phyloP scores from a whole-genome alignment of 306 rosid genomes.

The Ormosia semicastrata region DNA sequence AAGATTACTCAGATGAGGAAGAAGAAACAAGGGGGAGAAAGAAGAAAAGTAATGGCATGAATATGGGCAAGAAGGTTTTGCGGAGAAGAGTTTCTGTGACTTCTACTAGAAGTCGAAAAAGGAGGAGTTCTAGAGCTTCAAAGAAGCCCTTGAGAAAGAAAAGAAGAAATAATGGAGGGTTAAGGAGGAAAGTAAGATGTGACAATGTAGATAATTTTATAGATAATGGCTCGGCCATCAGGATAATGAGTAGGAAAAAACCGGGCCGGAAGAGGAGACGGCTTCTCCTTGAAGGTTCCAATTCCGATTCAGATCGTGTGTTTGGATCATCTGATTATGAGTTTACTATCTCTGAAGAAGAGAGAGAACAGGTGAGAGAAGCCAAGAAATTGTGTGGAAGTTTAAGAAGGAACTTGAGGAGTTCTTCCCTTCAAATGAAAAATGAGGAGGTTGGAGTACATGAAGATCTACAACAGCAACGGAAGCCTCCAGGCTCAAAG shows the following conservation, averaged over 20 bases:
- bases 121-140: slow-evolving; percentile 46
- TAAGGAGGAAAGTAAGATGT: slow-evolving; percentile 38
- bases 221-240: slow-evolving; percentile 33
- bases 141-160: slow-evolving; percentile 65
- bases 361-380: slow-evolving; percentile 95
- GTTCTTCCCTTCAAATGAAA: slow-evolving; percentile 41
- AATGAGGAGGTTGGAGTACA: slow-evolving; percentile 35
- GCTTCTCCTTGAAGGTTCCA: slow-evolving; percentile 25
- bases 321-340: slow-evolving; percentile 67
- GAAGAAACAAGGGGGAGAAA: slow-evolving; percentile 37
- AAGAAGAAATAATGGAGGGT: slow-evolving; percentile 46
- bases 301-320: slow-evolving; percentile 56
- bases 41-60: slow-evolving; percentile 48
- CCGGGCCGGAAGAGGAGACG: slow-evolving; percentile 43
- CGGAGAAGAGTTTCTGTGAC: slow-evolving; percentile 40
- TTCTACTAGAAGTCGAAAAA: slow-evolving; percentile 45
- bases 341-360: slow-evolving; percentile 95
- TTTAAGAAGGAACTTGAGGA: slow-evolving; percentile 50
- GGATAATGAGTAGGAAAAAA: slow-evolving; percentile 38
- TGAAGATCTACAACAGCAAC: slow-evolving; percentile 36
- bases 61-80: slow-evolving; percentile 42
- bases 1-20: slow-evolving; percentile 65
- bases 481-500: slow-evolving; percentile 62
- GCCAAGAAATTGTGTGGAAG: slow-evolving; percentile 59
- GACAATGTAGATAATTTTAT: slow-evolving; percentile 47